A percentile compares a stretch with the other conserved stretches of the same genome.
Evolutionary conservation across 805 yeast species (phyloP).

Genomic region (Candida loeiensis): DNA sequence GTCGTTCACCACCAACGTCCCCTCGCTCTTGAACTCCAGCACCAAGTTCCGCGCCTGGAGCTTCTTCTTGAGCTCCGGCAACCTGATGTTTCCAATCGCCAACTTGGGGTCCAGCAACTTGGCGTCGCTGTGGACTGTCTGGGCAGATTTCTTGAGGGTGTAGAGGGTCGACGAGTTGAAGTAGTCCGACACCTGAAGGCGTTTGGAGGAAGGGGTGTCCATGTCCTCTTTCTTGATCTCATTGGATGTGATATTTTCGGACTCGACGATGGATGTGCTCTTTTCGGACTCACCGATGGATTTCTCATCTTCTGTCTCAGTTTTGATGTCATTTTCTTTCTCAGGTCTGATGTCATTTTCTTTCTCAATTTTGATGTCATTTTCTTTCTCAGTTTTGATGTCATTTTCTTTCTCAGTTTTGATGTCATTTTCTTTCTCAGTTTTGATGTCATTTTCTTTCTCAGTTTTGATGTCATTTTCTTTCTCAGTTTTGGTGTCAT

Average conservation of each 20-base stretch:
- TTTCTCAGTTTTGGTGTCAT: background rate
- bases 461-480: background rate
- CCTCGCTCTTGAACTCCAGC: constrained; percentile 92
- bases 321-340: background rate
- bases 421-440: background rate
- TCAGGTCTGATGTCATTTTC: background rate
- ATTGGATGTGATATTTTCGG: too few relatives aligned
- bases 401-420: background rate
- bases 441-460: background rate
- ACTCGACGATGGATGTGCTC: too few relatives aligned
- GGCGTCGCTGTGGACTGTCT: constrained; percentile 14
- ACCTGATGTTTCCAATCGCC: constrained; percentile 83
- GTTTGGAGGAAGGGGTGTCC: too few relatives aligned
- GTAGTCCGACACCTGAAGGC: constrained; percentile 26
- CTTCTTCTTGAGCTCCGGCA: constrained; percentile 72
- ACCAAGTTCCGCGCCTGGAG: constrained; percentile 55
- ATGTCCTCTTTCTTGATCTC: too few relatives aligned
- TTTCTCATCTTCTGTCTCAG: background rate
- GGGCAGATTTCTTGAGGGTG: constrained; percentile 24
- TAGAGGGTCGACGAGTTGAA: constrained; percentile 31
- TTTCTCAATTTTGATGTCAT: background rate
- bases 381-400: background rate
- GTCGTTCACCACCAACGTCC: constrained; percentile 82
- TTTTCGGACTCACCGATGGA: too few relatives aligned
- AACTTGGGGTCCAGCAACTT: constrained; percentile 35